Conservation (phyloP, 441 rosid genomes). For the Populus hybrid region DNA sequence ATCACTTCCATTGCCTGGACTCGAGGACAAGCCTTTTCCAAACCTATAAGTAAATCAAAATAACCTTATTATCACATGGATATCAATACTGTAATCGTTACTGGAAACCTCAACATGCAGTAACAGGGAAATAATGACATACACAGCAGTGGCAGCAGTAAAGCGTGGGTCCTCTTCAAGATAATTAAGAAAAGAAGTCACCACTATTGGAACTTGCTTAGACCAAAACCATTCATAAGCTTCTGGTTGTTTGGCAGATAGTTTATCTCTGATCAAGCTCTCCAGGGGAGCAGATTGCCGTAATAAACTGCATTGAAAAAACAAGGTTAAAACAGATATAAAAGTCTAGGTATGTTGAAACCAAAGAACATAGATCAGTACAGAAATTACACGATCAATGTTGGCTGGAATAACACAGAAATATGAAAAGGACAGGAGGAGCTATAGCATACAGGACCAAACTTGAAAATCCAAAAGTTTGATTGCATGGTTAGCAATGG, state of each 20-base stretch:
- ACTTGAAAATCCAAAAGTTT: slow-evolving; percentile 1
- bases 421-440: not conserved
- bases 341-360: slow-evolving; percentile 8
- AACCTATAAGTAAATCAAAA: slow-evolving; percentile 42
- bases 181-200: slow-evolving; percentile 63
- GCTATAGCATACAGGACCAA: not conserved
- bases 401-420: not conserved
- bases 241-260: slow-evolving; percentile 78
- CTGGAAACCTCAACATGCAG: slow-evolving; percentile 19
- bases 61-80: slow-evolving; percentile 15
- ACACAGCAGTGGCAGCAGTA: slow-evolving; percentile 64
- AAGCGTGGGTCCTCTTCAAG: slow-evolving; percentile 72
- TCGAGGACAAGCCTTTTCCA: slow-evolving; percentile 44
- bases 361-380: not conserved
- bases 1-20: slow-evolving; percentile 57
- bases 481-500: not conserved
- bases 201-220: slow-evolving; percentile 68
- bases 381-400: not conserved
- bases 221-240: slow-evolving; percentile 87
- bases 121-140: slow-evolving; percentile 28
- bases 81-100: slow-evolving; percentile 16
- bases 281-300: slow-evolving; percentile 83
- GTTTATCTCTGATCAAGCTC: slow-evolving; percentile 75
- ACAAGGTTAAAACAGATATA: slow-evolving; percentile 12
- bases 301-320: slow-evolving; percentile 59